Percentiles rank a stretch among this genome's conserved stretches.
These are phyloP conservation scores for Cucurbita pepo DNA, from an alignment of 306 rosid species.

Conservation along the genomic window DNA sequence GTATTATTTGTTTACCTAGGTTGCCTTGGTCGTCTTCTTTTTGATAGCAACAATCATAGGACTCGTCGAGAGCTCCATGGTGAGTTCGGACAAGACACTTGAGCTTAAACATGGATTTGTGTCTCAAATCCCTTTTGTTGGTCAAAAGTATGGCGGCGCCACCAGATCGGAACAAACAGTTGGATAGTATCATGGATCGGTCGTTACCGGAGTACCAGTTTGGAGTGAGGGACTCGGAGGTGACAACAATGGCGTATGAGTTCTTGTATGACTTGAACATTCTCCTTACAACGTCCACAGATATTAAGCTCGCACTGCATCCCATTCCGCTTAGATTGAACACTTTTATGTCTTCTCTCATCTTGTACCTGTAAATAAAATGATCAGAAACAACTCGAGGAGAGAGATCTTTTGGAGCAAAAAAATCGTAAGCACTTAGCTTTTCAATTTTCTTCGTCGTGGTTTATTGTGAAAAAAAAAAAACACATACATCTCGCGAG, in stretches of 20 bases:
- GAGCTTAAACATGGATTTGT: background rate
- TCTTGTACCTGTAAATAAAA: conserved; percentile 22
- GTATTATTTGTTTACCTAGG: conserved; percentile 7
- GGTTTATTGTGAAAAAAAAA: no score
- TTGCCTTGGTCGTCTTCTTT: conserved; percentile 3
- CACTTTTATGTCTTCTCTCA: conserved; percentile 39
- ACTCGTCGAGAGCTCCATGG: conserved; percentile 7
- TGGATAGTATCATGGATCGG: background rate
- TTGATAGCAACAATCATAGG: background rate
- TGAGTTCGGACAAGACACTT: background rate
- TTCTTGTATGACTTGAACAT: background rate
- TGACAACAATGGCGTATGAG: background rate
- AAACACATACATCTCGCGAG: no score
- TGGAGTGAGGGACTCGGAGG: background rate
- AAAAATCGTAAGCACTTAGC: no score
- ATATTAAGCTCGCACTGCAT: conserved; percentile 2
- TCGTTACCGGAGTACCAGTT: conserved; percentile 8
- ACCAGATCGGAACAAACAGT: conserved; percentile 4
- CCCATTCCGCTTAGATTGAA: conserved; percentile 10
- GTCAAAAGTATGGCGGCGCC: conserved; percentile 1
- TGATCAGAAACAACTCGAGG: no score
- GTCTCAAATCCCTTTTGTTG: background rate
- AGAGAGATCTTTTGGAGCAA: no score
- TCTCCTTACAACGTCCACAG: background rate
- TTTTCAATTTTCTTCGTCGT: no score